Evolutionary conservation across 2,329 filamentous ascomycete species (phyloP).

Genomic region (Phialophora expanda): DNA sequence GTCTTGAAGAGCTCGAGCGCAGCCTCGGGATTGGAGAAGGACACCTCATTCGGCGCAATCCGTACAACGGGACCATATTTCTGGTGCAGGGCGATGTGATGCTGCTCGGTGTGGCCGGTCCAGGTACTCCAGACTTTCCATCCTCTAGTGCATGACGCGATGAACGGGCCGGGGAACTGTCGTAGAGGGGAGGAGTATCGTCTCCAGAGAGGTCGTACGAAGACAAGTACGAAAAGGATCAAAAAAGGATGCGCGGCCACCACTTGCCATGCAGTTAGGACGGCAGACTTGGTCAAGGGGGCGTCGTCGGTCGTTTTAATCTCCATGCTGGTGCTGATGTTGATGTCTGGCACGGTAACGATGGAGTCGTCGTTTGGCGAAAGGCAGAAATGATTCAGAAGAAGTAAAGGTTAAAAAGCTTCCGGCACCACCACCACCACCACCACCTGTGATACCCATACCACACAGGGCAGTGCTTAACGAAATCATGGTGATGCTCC

Average conservation of each 20-base stretch:
- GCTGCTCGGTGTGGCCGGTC: slow-evolving; percentile 48
- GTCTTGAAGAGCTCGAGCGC: slow-evolving; percentile 55
- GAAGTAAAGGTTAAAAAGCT: slow-evolving; percentile 1
- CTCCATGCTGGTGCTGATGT: slow-evolving; percentile 21
- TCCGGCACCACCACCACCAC: slow-evolving; percentile 2
- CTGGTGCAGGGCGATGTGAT: slow-evolving; percentile 47
- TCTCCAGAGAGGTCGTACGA: slow-evolving; percentile 43
- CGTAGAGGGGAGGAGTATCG: slow-evolving; percentile 56
- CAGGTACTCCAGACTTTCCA: slow-evolving; percentile 50
- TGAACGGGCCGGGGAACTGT: slow-evolving; percentile 51
- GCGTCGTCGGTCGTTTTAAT: slow-evolving; percentile 23
- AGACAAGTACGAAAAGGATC: slow-evolving; percentile 37
- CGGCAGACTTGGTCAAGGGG: slow-evolving; percentile 31
- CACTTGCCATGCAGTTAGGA: slow-evolving; percentile 27
- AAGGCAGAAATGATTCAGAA: slow-evolving; percentile 21
- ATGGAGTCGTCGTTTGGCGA: slow-evolving; percentile 9
- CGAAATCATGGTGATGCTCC: slow-evolving; percentile 17
- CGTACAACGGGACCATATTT: slow-evolving; percentile 55
- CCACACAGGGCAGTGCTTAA: slow-evolving; percentile 17
- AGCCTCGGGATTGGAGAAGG: slow-evolving; percentile 54
- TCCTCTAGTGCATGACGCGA: slow-evolving; percentile 48
- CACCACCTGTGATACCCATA: slow-evolving; percentile 17
- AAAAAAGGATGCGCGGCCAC: slow-evolving; percentile 30
- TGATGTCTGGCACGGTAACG: slow-evolving; percentile 3
- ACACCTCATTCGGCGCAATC: slow-evolving; percentile 58